A percentile compares a stretch with the other conserved stretches of the same genome.
Evolutionary conservation across 345 rosid genomes (phyloP).

Genomic region (Lepidium didymum): DNA sequence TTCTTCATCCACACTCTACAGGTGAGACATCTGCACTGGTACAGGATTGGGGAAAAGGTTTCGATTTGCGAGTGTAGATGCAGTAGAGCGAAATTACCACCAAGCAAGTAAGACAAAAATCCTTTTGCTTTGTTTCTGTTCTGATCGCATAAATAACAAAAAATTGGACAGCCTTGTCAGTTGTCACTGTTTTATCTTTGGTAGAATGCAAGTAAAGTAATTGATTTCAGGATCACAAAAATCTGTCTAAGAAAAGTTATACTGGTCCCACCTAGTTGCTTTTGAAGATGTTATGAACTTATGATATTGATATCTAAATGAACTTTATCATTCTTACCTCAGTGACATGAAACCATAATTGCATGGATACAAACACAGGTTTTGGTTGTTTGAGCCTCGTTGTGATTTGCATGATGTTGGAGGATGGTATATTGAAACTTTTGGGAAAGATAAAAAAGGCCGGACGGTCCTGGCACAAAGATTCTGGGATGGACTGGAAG

Average conservation of each 20-base stretch:
- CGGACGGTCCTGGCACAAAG: conserved; percentile 58
- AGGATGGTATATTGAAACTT: conserved; percentile 97
- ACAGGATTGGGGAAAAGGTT: conserved; percentile 55
- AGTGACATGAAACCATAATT: conserved; percentile 7
- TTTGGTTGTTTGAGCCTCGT: conserved; percentile 97
- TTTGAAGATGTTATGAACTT: background rate
- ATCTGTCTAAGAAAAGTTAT: background rate
- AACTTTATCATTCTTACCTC: background rate
- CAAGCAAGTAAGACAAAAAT: conserved; percentile 70
- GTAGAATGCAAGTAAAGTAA: background rate
- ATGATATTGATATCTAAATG: background rate
- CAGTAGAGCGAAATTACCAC: conserved; percentile 77
- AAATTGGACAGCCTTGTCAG: background rate
- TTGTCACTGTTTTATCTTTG: background rate
- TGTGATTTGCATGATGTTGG: conserved; percentile 83
- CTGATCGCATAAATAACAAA: background rate
- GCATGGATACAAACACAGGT: conserved; percentile 38
- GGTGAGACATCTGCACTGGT: conserved; percentile 99
- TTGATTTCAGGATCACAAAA: background rate
- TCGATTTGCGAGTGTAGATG: conserved; percentile 87
- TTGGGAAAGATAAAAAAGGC: conserved; percentile 69
- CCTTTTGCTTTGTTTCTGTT: background rate
- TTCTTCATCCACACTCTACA: conserved; percentile 20
- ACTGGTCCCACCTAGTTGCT: background rate
- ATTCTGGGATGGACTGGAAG: conserved; percentile 70